phyloP scores from a whole-genome alignment of 1,284 basidiomycete species.

The Psilocybe mexicana region DNA sequence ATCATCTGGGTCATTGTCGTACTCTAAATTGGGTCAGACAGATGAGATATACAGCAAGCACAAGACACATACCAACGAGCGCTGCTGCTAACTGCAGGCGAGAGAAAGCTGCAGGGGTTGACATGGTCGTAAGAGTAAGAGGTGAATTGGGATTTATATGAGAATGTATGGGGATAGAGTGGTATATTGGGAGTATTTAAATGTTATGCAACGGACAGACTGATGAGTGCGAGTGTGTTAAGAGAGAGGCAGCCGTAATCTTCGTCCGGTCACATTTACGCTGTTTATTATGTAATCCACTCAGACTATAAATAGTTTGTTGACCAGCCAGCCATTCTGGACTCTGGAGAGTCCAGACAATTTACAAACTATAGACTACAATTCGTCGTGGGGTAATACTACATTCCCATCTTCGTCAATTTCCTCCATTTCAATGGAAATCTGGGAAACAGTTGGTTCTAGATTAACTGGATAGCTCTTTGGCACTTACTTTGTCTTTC shows the following conservation, averaged over 20 bases:
- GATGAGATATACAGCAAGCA: slow-evolving; percentile 2
- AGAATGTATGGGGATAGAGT: slow-evolving; percentile 1
- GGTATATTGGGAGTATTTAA: background rate
- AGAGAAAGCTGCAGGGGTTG: slow-evolving; percentile 59
- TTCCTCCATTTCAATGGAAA: slow-evolving; percentile 63
- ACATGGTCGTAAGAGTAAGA: slow-evolving; percentile 10
- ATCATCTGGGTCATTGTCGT: slow-evolving; percentile 76
- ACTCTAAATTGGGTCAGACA: slow-evolving; percentile 48
- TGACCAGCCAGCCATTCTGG: slow-evolving; percentile 3
- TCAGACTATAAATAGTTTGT: slow-evolving; percentile 9
- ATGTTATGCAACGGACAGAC: too few species aligned
- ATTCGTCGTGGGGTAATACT: slow-evolving; percentile 42
- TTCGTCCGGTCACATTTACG: background rate
- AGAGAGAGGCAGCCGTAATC: too few species aligned
- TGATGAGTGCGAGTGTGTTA: too few species aligned
- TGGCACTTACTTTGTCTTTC: slow-evolving; percentile 45
- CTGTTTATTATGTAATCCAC: slow-evolving; percentile 10
- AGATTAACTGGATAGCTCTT: background rate
- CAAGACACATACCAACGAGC: slow-evolving; percentile 56
- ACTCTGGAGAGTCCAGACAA: background rate
- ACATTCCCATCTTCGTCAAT: slow-evolving; percentile 64
- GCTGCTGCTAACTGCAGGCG: slow-evolving; percentile 80
- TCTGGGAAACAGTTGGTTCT: slow-evolving; percentile 2
- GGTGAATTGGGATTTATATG: too few species aligned
- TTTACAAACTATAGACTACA: background rate